These are phyloP conservation scores for Scorias spongiosa DNA, from an alignment of 2,329 filamentous ascomycete genomes.

Conservation along the genomic window DNA sequence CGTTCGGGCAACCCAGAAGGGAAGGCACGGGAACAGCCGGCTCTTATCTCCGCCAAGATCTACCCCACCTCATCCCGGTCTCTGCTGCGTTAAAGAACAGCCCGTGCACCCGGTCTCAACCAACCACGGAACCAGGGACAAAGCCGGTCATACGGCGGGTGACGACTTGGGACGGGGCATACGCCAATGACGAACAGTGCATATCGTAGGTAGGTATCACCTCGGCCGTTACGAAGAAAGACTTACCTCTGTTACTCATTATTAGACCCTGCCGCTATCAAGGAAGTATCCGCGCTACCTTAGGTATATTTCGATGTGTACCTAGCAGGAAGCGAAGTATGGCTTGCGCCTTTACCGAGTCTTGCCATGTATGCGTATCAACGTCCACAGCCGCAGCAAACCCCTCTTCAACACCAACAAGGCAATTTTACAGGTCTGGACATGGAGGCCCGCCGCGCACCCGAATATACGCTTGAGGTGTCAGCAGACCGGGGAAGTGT, in stretches of 20 bases:
- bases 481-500: slow-evolving; percentile 83
- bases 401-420: not conserved
- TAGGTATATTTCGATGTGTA: too few relatives aligned
- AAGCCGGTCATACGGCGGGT: too few relatives aligned
- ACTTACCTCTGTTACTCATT: too few relatives aligned
- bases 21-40: not conserved
- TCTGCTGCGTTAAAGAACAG: not conserved
- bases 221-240: too few relatives aligned
- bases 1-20: not conserved
- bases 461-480: slow-evolving; percentile 85
- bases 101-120: not conserved
- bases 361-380: not conserved
- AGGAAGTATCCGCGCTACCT: too few relatives aligned
- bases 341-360: too few relatives aligned
- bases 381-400: not conserved
- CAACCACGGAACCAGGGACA: not conserved
- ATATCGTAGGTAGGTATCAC: too few relatives aligned
- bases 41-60: not conserved
- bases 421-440: not conserved
- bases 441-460: slow-evolving; percentile 54
- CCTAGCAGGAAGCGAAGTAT: too few relatives aligned
- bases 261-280: too few relatives aligned
- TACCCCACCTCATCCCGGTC: not conserved
- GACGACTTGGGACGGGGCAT: too few relatives aligned
- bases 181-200: too few relatives aligned